Evolutionary conservation across 306 rosid species (phyloP), one percentile per base, ranked within the genome.

Genomic region (cucumber (Cucumis sativus)): DNA sequence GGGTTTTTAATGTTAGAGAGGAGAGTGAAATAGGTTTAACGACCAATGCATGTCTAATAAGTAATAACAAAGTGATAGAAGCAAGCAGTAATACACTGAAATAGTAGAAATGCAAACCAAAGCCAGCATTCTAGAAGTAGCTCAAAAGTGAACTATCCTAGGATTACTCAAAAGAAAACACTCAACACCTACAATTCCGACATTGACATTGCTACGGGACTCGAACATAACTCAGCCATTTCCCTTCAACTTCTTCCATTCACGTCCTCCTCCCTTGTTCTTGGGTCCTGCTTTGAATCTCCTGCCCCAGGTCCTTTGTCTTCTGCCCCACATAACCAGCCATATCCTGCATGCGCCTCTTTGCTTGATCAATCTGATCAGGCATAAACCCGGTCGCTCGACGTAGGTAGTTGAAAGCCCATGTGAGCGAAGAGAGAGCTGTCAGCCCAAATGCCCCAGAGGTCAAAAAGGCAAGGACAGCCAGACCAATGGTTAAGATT

Each of bases 261-360:
- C 86, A 64, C 45, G 89, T 52, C 86, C 93, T 87, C 92, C 87
- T 91, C n/a, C 67, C 82, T 21, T 66, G 80, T 13, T 89, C 97
- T 6, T 88, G 92, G 13, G 91, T 84, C 87, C 80, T 94, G 1
- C 20, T 55, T 83, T 92, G 92, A 17, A 88, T 83, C 41, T 90
- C 97, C 39, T 90, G 97, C 20, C 97, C 96, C 6, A 75, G 86
- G 3, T 92, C 97, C 88, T 90, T 90, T 0, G 92, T 87, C 89
- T 95, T 96, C 88, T 89, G 96, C 33, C 97, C 97, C 65, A 86
- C 83, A 25, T 81, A 86, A 7, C 59, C 84, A 0, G 86, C 93
- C 85, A 74, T 54, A 21, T 90, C 93, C 43, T 82, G 92, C 81
- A 85, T 18, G 56, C 91, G 83, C 56, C 84, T 82, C 85, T 88